Percentiles rank a stretch among this genome's conserved stretches.
Evolutionary conservation across 495 filamentous ascomycete genomes (phyloP).

Genomic region (Haplographium delicatum): DNA sequence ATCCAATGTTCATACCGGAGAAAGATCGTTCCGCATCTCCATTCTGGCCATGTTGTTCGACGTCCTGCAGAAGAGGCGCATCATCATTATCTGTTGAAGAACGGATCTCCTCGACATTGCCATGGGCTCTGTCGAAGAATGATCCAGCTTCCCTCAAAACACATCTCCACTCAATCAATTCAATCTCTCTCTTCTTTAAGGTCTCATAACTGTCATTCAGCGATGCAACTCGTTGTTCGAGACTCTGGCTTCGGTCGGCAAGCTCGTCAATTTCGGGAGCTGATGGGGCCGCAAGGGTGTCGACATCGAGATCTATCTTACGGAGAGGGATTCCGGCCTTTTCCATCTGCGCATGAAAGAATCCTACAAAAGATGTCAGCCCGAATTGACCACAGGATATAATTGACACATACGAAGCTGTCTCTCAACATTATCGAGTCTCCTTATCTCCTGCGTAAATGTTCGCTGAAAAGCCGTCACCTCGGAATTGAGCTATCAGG

Average conservation of each 20-base stretch:
- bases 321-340: conserved; percentile 80
- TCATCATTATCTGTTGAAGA: conserved; percentile 84
- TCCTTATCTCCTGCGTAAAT: conserved; percentile 94
- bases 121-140: conserved; percentile 95
- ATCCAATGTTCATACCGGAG: conserved; percentile 97
- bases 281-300: conserved; percentile 78
- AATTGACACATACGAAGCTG: conserved; percentile 70
- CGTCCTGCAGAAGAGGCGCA: conserved; percentile 73
- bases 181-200: conserved; percentile 92
- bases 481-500: conserved; percentile 78
- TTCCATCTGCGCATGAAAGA: conserved; percentile 91
- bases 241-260: conserved; percentile 80
- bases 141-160: conserved; percentile 90
- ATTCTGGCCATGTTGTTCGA: conserved; percentile 73
- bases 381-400: neutral
- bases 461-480: conserved; percentile 92
- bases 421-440: conserved; percentile 95
- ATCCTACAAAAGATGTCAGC: conserved; percentile 48
- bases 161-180: conserved; percentile 97
- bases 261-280: conserved; percentile 94
- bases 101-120: conserved; percentile 93
- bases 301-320: conserved; percentile 77
- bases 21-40: conserved; percentile 81
- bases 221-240: conserved; percentile 86
- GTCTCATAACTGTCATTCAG: conserved; percentile 98